Conservation (phyloP, 2,329 filamentous ascomycete species). For the Claviceps arundinis region DNA sequence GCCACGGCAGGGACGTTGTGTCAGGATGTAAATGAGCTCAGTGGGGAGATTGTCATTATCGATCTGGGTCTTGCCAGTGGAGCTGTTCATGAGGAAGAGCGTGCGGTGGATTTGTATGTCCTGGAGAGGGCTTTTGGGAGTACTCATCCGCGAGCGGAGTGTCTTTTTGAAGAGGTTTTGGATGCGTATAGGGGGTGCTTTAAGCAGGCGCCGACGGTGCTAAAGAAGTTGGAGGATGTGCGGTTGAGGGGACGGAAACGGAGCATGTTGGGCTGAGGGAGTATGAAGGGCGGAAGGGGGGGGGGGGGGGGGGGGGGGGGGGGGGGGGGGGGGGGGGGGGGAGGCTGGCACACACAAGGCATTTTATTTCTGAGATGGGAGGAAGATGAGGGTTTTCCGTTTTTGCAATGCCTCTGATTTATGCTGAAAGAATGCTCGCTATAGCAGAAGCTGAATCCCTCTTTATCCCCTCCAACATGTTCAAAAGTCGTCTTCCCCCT, state of each 20-base stretch:
- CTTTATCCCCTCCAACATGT: background rate
- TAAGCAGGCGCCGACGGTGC: slow-evolving; percentile 58
- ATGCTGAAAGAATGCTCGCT: slow-evolving; percentile 5
- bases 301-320: too few species aligned
- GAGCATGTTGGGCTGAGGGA: slow-evolving; percentile 74
- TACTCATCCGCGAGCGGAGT: slow-evolving; percentile 79
- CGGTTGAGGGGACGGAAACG: slow-evolving; percentile 88
- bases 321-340: too few species aligned
- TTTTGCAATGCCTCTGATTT: background rate
- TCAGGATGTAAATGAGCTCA: slow-evolving; percentile 20
- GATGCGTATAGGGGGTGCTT: slow-evolving; percentile 60
- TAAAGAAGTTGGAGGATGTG: slow-evolving; percentile 82
- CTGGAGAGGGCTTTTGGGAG: slow-evolving; percentile 88
- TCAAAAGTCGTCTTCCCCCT: background rate
- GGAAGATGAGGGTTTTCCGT: background rate
- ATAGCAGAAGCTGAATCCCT: background rate
- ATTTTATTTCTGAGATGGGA: background rate
- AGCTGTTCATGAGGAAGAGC: slow-evolving; percentile 74
- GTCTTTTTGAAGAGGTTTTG: slow-evolving; percentile 60
- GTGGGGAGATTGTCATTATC: slow-evolving; percentile 76
- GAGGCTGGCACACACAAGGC: background rate
- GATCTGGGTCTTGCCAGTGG: slow-evolving; percentile 86
- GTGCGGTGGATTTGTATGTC: slow-evolving; percentile 92
- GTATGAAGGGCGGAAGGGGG: slow-evolving; percentile 1
- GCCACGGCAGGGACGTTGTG: slow-evolving; percentile 7